phyloP scores from a whole-genome alignment of 2,329 filamentous ascomycete species.

The Monilinia fructicola region DNA sequence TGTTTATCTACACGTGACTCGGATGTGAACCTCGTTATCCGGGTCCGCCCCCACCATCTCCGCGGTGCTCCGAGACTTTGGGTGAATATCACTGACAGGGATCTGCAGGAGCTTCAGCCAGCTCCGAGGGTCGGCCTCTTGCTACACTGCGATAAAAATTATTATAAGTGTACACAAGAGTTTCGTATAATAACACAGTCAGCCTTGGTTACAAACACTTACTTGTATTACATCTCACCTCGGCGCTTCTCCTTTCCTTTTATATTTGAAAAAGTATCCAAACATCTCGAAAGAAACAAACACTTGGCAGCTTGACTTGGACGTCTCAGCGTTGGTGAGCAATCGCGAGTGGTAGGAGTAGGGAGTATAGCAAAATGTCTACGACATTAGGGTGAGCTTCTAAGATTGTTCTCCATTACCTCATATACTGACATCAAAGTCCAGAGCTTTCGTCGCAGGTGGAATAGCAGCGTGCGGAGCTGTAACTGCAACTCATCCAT shows the following conservation, averaged over 20 bases:
- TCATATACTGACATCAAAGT: conserved; percentile 5
- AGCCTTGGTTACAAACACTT: background rate
- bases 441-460: conserved; percentile 84
- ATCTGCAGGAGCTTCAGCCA: conserved; percentile 10
- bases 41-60: conserved; percentile 18
- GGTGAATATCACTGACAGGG: background rate
- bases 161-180: background rate
- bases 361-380: conserved; percentile 46
- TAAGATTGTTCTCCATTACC: background rate
- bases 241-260: background rate
- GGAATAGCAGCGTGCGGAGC: conserved; percentile 96
- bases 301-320: background rate
- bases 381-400: conserved; percentile 51
- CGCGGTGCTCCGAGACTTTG: background rate
- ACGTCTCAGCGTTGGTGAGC: conserved; percentile 27
- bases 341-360: conserved; percentile 31
- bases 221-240: background rate
- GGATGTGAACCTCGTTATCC: conserved; percentile 2
- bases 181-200: conserved; percentile 15
- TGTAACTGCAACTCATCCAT: conserved; percentile 95
- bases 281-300: background rate
- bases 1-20: conserved; percentile 18
- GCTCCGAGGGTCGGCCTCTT: conserved; percentile 17
- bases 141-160: conserved; percentile 17
- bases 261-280: background rate